A percentile compares a stretch with the other conserved stretches of the same genome.
Conservation (phyloP, 2,329 filamentous ascomycete genomes). For the Fusarium newnesense region DNA sequence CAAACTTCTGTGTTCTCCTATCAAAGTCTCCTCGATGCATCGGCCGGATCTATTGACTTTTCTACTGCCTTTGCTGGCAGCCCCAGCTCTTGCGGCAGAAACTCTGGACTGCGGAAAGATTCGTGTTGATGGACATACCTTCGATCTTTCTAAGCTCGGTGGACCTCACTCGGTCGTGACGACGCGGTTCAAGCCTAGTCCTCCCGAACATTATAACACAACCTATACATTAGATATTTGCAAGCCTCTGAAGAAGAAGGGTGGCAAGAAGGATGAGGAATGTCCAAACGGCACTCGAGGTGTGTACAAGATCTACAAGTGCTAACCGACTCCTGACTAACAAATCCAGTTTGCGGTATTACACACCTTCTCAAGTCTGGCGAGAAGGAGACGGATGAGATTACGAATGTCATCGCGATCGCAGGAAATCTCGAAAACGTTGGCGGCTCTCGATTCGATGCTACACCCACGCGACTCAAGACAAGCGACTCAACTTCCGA, state of each 20-base stretch:
- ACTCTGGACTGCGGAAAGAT: conserved; percentile 73
- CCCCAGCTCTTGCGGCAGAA: conserved; percentile 54
- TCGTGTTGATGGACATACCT: conserved; percentile 66
- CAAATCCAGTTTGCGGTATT: conserved; percentile 76
- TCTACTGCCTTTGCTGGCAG: conserved; percentile 51
- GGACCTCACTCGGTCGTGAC: conserved; percentile 77
- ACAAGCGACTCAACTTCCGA: conserved; percentile 72
- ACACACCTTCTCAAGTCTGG: conserved; percentile 62
- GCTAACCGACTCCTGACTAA: conserved; percentile 8
- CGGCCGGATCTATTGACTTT: conserved; percentile 51
- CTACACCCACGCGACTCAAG: conserved; percentile 73
- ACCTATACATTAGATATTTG: conserved; percentile 88
- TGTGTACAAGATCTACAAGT: conserved; percentile 50
- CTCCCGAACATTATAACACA: conserved; percentile 69
- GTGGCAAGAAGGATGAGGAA: conserved; percentile 65
- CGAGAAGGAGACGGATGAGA: conserved; percentile 47
- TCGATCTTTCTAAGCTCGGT: conserved; percentile 70
- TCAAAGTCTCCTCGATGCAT: conserved; percentile 50
- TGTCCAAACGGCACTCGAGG: conserved; percentile 78
- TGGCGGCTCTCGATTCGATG: conserved; percentile 70
- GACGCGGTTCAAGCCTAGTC: conserved; percentile 61
- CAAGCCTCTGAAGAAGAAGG: conserved; percentile 69
- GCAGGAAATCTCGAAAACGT: conserved; percentile 74
- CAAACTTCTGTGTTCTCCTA: conserved; percentile 9
- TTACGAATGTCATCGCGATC: conserved; percentile 71